These are phyloP conservation scores for Pythium angustatum DNA, from an alignment of 352 stramenopile species.

Conservation along the genomic window DNA sequence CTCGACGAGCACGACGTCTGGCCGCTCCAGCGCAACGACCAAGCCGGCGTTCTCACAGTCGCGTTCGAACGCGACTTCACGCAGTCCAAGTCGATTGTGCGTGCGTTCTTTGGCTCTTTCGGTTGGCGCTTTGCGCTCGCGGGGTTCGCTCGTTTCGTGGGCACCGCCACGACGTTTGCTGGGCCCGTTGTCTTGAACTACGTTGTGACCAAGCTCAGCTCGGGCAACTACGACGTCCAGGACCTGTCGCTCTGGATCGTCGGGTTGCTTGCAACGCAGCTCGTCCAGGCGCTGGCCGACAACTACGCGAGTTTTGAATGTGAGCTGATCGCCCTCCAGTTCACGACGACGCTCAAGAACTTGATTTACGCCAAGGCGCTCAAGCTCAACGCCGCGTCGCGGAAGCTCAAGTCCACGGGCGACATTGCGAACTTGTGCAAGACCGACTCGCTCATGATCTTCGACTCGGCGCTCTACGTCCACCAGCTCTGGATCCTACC, in stretches of 20 bases:
- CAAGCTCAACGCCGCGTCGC: conserved; percentile 40
- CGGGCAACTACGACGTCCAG: conserved; percentile 21
- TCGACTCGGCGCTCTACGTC: conserved; percentile 40
- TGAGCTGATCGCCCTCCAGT: conserved; percentile 55
- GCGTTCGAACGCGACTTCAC: conserved; percentile 33
- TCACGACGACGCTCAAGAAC: conserved; percentile 47
- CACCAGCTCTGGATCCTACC: conserved; percentile 72
- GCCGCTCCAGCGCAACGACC: conserved; percentile 32
- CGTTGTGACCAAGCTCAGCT: conserved; percentile 39
- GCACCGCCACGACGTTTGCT: conserved; percentile 46
- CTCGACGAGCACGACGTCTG: conserved; percentile 47
- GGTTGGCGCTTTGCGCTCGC: conserved; percentile 36
- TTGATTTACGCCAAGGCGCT: conserved; percentile 59
- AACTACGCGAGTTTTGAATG: conserved; percentile 49
- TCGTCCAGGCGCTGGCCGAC: conserved; percentile 55
- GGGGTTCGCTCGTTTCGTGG: conserved; percentile 37
- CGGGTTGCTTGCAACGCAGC: conserved; percentile 42
- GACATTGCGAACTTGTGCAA: conserved; percentile 69
- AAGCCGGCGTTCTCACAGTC: conserved; percentile 31
- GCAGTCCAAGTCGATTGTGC: conserved; percentile 37
- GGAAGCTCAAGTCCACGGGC: conserved; percentile 50
- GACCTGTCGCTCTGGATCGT: conserved; percentile 37
- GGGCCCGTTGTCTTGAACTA: conserved; percentile 44
- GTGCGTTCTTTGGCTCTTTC: conserved; percentile 39
- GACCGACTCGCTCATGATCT: conserved; percentile 44